These are phyloP conservation scores for Penicillium manginii DNA, from an alignment of 495 filamentous ascomycete genomes.

Conservation along the genomic window DNA sequence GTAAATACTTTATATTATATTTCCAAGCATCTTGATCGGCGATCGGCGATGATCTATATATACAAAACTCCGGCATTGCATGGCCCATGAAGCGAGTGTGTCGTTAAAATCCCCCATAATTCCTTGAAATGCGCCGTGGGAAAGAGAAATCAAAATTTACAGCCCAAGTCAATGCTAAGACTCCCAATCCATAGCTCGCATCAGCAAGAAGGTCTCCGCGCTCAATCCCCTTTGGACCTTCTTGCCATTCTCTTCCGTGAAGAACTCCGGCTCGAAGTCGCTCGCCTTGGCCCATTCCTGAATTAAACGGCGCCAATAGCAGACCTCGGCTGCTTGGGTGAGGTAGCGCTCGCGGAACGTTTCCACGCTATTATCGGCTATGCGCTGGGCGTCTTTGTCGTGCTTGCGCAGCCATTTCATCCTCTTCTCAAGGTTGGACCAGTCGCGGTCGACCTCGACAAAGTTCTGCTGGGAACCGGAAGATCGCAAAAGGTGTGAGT, in stretches of 20 bases:
- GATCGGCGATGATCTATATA: slow-evolving; percentile 4
- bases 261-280: slow-evolving; percentile 26
- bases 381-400: slow-evolving; percentile 41
- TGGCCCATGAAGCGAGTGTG: slow-evolving; percentile 5
- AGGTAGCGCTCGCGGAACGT: slow-evolving; percentile 51
- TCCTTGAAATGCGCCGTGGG: neutral
- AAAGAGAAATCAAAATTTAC: neutral
- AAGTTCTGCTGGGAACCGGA: slow-evolving; percentile 54
- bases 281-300: slow-evolving; percentile 37
- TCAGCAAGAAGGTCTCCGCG: slow-evolving; percentile 24
- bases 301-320: slow-evolving; percentile 49
- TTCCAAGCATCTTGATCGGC: neutral
- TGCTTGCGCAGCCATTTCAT: slow-evolving; percentile 42
- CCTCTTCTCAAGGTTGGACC: slow-evolving; percentile 43
- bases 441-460: slow-evolving; percentile 51
- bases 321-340: slow-evolving; percentile 51
- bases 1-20: slow-evolving; percentile 4
- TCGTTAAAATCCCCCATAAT: slow-evolving; percentile 4
- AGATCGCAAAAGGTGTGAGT: slow-evolving; percentile 14
- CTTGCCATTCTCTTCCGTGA: slow-evolving; percentile 19
- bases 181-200: slow-evolving; percentile 19
- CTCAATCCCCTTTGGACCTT: slow-evolving; percentile 26
- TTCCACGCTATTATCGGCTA: slow-evolving; percentile 47
- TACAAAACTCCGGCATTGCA: slow-evolving; percentile 3
- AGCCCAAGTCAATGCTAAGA: slow-evolving; percentile 6